Evolutionary conservation across 2,329 filamentous ascomycete genomes (phyloP), one percentile per base, ranked within the genome.

Genomic region (Penicillium janthinellum): DNA sequence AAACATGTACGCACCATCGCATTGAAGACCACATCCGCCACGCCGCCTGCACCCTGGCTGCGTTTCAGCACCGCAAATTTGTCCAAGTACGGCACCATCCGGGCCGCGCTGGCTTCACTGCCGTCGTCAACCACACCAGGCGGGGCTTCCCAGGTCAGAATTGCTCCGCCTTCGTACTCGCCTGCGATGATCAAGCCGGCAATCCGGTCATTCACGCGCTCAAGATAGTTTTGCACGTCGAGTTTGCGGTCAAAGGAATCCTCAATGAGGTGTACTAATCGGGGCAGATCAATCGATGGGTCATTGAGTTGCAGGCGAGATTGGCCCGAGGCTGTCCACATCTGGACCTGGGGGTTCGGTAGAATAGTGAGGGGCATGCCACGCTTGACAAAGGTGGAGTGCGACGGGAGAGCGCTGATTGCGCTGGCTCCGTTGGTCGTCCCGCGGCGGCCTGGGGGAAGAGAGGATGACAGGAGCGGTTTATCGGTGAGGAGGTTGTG

Each of bases 401-500:
- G 79, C 53, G 81, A 77, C 5, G 81, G 79, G 0, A 79, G 68
- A 12, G 71, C 70, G 54, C 71, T 70, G 17, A 73, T 64, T 17
- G 75, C 69, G 15, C 72, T 69, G 8, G 56, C 59, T 17, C 63
- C 57, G 28, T 69, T 68, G n/a, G 44, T 53, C 53, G 66, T 62
- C 1, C 73, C 70, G 35, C 92, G 83, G 51, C 90, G 84, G 42
- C 88, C 85, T 6, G 88, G 83, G 0, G 95, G 95, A 0, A 99
- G 81, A 0, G 95, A 99, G 1, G 95, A 95, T 1, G 95, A 98
- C 65, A 92, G 90, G 14, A 93, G 85, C 0, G 95, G 94, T 70
- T 96, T 96, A 77, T 99, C 95, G 1, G 95, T 99, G 10, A 99
- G 84, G 1, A 99, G 86, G 69, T 97, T 98, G 77, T 99, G 92